Evolutionary conservation across 2,329 filamentous ascomycete species (phyloP).

Genomic region (Xylaria multiplex): DNA sequence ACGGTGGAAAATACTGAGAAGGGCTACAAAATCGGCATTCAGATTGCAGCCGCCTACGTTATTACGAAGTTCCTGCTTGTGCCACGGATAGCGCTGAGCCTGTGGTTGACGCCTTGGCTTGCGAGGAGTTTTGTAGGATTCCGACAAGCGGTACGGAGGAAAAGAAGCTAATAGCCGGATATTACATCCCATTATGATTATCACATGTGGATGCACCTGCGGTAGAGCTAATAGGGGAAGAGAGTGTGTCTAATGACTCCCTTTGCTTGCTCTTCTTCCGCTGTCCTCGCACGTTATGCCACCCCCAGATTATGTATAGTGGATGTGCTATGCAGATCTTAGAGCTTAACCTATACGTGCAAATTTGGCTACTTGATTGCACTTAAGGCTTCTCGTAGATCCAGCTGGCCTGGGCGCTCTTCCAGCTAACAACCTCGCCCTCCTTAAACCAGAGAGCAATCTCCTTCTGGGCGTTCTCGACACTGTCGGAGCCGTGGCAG

Average conservation of each 20-base stretch:
- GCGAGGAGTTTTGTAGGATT: constrained; percentile 69
- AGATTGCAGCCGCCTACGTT: constrained; percentile 88
- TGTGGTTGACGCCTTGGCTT: constrained; percentile 95
- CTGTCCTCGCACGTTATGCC: constrained; percentile 35
- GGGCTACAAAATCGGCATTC: constrained; percentile 66
- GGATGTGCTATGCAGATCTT: constrained; percentile 1
- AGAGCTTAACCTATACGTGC: constrained; percentile 13
- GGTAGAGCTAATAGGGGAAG: constrained; percentile 5
- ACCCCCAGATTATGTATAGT: constrained; percentile 4
- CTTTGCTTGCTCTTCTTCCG: constrained; percentile 35
- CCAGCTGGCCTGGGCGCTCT: constrained; percentile 87
- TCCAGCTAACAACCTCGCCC: constrained; percentile 85
- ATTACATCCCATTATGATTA: not conserved
- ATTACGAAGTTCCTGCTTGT: constrained; percentile 88
- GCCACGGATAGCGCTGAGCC: constrained; percentile 76
- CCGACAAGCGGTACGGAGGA: constrained; percentile 42
- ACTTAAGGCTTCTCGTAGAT: constrained; percentile 88
- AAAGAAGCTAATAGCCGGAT: constrained; percentile 22
- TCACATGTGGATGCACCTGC: constrained; percentile 17
- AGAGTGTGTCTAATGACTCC: constrained; percentile 36
- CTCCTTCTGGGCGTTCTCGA: constrained; percentile 99
- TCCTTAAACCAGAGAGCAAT: constrained; percentile 98
- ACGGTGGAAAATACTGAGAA: constrained; percentile 46
- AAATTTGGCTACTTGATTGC: constrained; percentile 3
- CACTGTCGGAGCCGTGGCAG: constrained; percentile 98